Conservation (phyloP, 106 monocot species). For the Acorus calamus region DNA sequence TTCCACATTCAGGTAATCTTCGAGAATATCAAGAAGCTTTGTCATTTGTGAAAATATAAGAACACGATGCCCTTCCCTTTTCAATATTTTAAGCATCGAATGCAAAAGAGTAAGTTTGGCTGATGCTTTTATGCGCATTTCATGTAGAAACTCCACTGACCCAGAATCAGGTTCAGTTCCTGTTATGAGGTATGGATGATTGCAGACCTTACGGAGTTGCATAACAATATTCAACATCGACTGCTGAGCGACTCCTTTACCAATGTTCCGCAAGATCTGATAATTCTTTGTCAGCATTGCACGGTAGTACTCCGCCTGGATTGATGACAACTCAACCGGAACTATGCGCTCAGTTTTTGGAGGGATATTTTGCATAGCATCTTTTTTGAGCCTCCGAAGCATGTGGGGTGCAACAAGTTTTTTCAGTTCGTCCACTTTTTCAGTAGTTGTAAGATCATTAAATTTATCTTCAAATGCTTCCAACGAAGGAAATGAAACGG, state of each 20-base stretch:
- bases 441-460: slow-evolving; percentile 79
- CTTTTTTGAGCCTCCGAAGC: slow-evolving; percentile 89
- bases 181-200: slow-evolving; percentile 96
- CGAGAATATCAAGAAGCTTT: slow-evolving; percentile 96
- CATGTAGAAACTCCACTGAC: slow-evolving; percentile 75
- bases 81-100: slow-evolving; percentile 80
- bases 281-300: slow-evolving; percentile 98
- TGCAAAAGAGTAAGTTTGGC: slow-evolving; percentile 80
- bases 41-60: slow-evolving; percentile 99
- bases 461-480: slow-evolving; percentile 92
- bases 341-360: slow-evolving; percentile 91
- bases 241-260: slow-evolving; percentile 82
- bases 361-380: slow-evolving; percentile 96
- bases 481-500: slow-evolving; percentile 79
- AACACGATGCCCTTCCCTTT: slow-evolving; percentile 86
- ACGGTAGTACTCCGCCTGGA: slow-evolving; percentile 92
- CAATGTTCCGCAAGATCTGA: slow-evolving; percentile 77
- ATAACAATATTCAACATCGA: slow-evolving; percentile 96
- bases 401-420: slow-evolving; percentile 95
- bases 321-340: slow-evolving; percentile 90
- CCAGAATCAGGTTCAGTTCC: slow-evolving; percentile 96
- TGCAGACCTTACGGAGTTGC: slow-evolving; percentile 96
- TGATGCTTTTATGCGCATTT: slow-evolving; percentile 97
- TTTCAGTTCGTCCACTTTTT: slow-evolving; percentile 92
- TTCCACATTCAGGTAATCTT: slow-evolving; percentile 76